Conservation (phyloP, 441 rosid genomes). For the Mallotus japonicus region DNA sequence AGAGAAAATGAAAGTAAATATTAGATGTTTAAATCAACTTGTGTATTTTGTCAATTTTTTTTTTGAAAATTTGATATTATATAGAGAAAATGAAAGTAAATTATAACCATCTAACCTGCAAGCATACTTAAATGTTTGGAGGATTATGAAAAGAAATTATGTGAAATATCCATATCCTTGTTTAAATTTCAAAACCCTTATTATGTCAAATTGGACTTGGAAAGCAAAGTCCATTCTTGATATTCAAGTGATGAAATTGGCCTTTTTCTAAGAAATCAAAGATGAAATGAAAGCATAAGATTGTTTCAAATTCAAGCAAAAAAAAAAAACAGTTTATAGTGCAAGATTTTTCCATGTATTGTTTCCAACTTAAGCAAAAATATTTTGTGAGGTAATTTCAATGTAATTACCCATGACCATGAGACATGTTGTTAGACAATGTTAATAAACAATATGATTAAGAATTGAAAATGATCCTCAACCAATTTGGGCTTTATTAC, state of each 20-base stretch:
- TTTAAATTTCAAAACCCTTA: background rate
- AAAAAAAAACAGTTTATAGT: background rate
- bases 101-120: no score
- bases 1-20: no score
- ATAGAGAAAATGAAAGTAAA: no score
- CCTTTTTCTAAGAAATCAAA: background rate
- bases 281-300: conserved; percentile 8
- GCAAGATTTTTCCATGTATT: background rate
- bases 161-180: background rate
- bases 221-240: background rate
- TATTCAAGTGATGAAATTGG: background rate
- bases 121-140: no score
- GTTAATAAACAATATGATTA: conserved; percentile 20
- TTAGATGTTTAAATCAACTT: no score
- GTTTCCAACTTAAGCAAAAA: background rate
- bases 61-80: no score
- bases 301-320: background rate
- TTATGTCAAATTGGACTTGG: background rate
- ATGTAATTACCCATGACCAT: background rate
- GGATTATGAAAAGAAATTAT: background rate
- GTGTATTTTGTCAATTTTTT: no score
- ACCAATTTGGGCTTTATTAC: conserved; percentile 4
- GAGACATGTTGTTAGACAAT: background rate
- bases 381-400: background rate
- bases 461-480: conserved; percentile 2